A percentile compares a stretch with the other conserved stretches of the same genome.
Conservation (phyloP, 2,329 filamentous ascomycete species). For the Aspergillus aculeatus region DNA sequence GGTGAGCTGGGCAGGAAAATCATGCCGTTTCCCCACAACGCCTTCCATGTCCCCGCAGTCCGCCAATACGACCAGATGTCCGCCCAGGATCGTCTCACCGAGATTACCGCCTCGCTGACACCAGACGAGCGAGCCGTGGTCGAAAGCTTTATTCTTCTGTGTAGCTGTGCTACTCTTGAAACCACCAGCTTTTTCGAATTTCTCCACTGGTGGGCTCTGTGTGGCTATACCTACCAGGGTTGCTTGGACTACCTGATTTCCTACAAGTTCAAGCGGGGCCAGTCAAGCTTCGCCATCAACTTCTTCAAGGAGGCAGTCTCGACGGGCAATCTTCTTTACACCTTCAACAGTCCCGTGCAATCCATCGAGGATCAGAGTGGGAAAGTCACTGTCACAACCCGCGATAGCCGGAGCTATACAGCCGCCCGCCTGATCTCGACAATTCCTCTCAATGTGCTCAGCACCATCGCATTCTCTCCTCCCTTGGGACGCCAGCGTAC, state of each 20-base stretch:
- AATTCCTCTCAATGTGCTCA: no score
- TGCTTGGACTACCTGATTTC: conserved; percentile 43
- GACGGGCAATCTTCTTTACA: conserved; percentile 42
- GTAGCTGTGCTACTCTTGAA: conserved; percentile 45
- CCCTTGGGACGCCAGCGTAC: conserved; percentile 37
- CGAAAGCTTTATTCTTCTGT: conserved; percentile 45
- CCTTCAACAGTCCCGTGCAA: conserved; percentile 42
- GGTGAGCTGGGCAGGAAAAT: conserved; percentile 38
- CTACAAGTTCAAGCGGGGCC: conserved; percentile 46
- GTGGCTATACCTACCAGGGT: conserved; percentile 43
- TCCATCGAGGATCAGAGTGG: conserved; percentile 21
- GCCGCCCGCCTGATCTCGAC: conserved; percentile 38
- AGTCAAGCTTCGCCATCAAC: conserved; percentile 47
- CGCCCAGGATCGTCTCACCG: conserved; percentile 43
- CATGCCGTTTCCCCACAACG: conserved; percentile 45
- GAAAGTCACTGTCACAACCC: conserved; percentile 36
- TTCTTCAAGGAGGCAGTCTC: conserved; percentile 48
- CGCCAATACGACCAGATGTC: conserved; percentile 43
- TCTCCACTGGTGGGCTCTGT: conserved; percentile 50
- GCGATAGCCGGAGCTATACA: conserved; percentile 30
- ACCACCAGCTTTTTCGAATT: conserved; percentile 50
- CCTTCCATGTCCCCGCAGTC: conserved; percentile 33
- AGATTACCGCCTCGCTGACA: conserved; percentile 42
- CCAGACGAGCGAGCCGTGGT: conserved; percentile 43
- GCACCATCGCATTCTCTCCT: conserved; percentile 47